A percentile compares a stretch with the other conserved stretches of the same genome.
These are phyloP conservation scores for Solanum pimpinellifolium DNA, from an alignment of 257 asterid genomes.

Conservation along the genomic window DNA sequence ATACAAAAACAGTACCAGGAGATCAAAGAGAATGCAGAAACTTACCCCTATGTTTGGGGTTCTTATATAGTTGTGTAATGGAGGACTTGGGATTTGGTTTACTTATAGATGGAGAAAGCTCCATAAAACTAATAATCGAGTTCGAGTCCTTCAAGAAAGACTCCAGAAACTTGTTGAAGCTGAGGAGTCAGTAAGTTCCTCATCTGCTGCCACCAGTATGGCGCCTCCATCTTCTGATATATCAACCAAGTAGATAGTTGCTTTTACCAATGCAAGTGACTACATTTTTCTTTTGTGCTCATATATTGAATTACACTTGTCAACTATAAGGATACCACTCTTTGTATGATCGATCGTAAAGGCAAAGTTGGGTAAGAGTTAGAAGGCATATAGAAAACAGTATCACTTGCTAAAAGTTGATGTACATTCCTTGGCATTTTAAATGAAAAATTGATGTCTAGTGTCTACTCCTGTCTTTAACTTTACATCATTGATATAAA, in stretches of 20 bases:
- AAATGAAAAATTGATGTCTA: neutral
- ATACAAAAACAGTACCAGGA: slow-evolving; percentile 30
- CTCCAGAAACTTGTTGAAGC: slow-evolving; percentile 41
- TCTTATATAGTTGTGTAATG: slow-evolving; percentile 67
- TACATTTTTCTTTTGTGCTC: neutral
- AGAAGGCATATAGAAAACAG: neutral
- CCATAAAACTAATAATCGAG: slow-evolving; percentile 62
- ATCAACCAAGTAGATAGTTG: slow-evolving; percentile 8
- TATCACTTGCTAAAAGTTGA: neutral
- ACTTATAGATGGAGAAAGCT: slow-evolving; percentile 69
- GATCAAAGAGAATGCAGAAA: slow-evolving; percentile 59
- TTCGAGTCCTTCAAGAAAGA: slow-evolving; percentile 61
- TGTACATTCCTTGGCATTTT: neutral
- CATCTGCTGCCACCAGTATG: slow-evolving; percentile 10
- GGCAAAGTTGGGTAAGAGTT: neutral
- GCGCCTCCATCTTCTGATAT: slow-evolving; percentile 17
- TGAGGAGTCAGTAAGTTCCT: slow-evolving; percentile 23
- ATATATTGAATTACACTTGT: neutral
- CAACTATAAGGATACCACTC: neutral
- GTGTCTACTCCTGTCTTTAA: neutral
- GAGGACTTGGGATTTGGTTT: slow-evolving; percentile 64
- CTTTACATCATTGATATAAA: neutral
- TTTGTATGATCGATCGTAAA: neutral
- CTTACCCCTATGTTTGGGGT: slow-evolving; percentile 89
- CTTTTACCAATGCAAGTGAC: neutral